Evolutionary conservation across 2,329 filamentous ascomycete species (phyloP), one percentile per base, ranked within the genome.

Genomic region (Fusarium aywerte): DNA sequence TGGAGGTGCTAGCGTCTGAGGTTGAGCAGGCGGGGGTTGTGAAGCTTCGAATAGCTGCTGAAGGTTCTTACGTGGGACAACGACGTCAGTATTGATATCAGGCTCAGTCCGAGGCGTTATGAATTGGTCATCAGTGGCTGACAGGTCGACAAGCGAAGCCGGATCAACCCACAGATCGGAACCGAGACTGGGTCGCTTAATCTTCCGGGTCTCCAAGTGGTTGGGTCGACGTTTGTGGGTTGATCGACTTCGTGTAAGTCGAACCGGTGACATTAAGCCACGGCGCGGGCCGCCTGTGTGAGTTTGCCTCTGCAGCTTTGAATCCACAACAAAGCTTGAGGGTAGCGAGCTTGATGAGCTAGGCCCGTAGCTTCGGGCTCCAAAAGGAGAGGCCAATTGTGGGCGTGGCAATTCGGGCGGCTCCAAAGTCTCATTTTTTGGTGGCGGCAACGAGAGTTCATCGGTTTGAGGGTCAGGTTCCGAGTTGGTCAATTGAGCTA

Each of bases 351-450:
- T 80, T 5, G 87, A 87, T 13, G 86, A 87, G 75, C 85, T 89
- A 2, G 87, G 87, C 0, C 87, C 87, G 67, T 89, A 89, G 67
- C 86, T 89, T 62, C 80, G 84, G 31, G 85, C 82, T 20, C 80
- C 77, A 61, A 89, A 88, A 0, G 86, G 85, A 5, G 86, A 87
- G 2, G 82, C 84, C 4, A 87, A 80, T 5, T 81, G 80, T 12
- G 75, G 73, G 43, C 76, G 69, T 44, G 69, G 67, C 8, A 75
- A 63, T 25, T 73, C 71, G 29, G 49, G 32, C 2, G 68, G 70
- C 53, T 68, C 71, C 20, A 75, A 59, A 23, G 70, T 67, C 29
- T 69, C 70, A n/a, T 61, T 38, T 29, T 51, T 67, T 16, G 59
- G 56, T 36, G 58, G 68, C 9, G 65, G 66, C 47, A 67, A 51